Evolutionary conservation across 2,329 filamentous ascomycete genomes (phyloP), one percentile per base, ranked within the genome.

Genomic region (Whalleya microplaca): DNA sequence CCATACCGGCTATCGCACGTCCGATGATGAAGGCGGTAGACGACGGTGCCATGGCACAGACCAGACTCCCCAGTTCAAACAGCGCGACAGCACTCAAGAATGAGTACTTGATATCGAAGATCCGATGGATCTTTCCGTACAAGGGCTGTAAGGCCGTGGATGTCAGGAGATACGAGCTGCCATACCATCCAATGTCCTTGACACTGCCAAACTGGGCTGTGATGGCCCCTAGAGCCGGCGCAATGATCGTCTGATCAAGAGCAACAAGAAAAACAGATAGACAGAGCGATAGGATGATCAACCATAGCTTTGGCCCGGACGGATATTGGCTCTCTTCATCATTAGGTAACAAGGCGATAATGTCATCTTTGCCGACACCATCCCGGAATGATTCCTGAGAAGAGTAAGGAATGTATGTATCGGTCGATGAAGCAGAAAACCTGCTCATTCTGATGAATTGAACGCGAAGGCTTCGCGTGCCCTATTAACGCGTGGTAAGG

Each of bases 1-100:
- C 74, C 6, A 75, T 55, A 12, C 74, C 74, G 6, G 68, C 71
- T 3, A 76, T 56, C 2, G 73, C 73, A 0, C 74, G 71, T 1
- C 74, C 74, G 16, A 74, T 58, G 21, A 76, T 73, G 21, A 76
- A 71, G 19, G 67, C 56, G 1, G 69, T 64, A 0, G 74, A 75
- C 1, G 59, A 70, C 0, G 73, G 70, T 1, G 73, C 74, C 0
- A 71, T 54, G 0, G 71, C 75, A 21, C 72, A 75, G 8, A 76
- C 60, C 6, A 75, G 52, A 16, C 69, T 70, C 0, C 74, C 74
- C 2, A 63, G 46, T 12, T 72, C 71, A 27, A 74, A 74, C 5
- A 72, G 52, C 4, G 61, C 59, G 10, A 74, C 62, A 0, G 68
- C 66, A 8, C 58, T 48, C 1, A 72, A 55, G 42, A 69, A 74